These are phyloP conservation scores for Nicotiana noctiflora DNA, from an alignment of 257 asterid species.

Conservation along the genomic window DNA sequence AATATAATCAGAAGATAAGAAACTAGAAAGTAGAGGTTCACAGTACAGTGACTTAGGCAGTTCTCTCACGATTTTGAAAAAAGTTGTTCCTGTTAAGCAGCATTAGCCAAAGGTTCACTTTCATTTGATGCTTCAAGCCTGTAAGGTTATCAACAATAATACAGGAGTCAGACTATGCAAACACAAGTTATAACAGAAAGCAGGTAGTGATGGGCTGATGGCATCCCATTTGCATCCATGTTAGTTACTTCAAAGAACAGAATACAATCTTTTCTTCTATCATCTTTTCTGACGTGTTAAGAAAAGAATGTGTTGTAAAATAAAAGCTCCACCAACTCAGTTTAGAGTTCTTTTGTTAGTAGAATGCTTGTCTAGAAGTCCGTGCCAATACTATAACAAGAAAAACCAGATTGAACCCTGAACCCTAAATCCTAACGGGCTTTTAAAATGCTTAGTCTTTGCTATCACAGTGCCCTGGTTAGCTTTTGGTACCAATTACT, in stretches of 20 bases:
- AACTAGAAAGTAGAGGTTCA: not conserved
- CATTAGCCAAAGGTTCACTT: slow-evolving; percentile 45
- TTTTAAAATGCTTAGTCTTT: not conserved
- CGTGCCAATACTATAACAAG: not conserved
- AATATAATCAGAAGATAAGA: not conserved
- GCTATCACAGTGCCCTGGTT: not conserved
- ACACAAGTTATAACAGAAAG: not conserved
- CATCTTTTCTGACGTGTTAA: not conserved
- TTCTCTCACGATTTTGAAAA: not conserved
- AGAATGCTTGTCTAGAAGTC: not conserved
- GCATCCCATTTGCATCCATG: slow-evolving; percentile 7
- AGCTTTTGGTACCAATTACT: too few species aligned
- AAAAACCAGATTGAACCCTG: not conserved
- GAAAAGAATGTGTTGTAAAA: not conserved
- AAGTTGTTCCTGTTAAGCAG: slow-evolving; percentile 29
- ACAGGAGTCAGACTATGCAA: not conserved
- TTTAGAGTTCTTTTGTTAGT: not conserved
- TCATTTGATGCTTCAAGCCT: slow-evolving; percentile 57
- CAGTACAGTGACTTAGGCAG: not conserved
- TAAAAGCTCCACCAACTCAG: not conserved
- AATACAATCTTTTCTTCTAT: not conserved
- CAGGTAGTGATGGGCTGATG: not conserved
- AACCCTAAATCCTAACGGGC: not conserved
- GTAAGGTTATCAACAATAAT: slow-evolving; percentile 13
- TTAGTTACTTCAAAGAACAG: not conserved